Evolutionary conservation across 2,329 filamentous ascomycete species (phyloP), one percentile per base, ranked within the genome.

Genomic region (Pseudogymnoascus sp.): DNA sequence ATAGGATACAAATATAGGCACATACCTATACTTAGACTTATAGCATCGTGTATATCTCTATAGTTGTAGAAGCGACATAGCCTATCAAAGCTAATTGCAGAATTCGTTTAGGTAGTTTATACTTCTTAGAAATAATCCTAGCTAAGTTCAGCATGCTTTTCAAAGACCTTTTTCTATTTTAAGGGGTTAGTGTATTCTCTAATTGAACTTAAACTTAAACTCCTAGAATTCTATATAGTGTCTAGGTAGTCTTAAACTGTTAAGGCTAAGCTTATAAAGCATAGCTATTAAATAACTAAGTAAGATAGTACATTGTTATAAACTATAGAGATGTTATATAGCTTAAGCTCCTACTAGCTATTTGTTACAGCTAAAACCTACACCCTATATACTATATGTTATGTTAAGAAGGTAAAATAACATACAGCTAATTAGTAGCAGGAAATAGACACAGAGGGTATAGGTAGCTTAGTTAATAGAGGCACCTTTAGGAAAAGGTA

Each of bases 41-140:
- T 50, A 12, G 28, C 43, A 50, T 28, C 16, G 28, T 20, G 18
- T n/a, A 61, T 58, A 36, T 61, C 60, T 6, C 35, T 41, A 16
- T 61, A 47, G 36, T 61, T 47, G 22, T 61, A 47, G 18, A 61
- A 61, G 7, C 60, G 36, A 16, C 60, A 61, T 5, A 18, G 43
- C 9, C 43, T 4, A 22, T n/a, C 43, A 20, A 6, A 50, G 43
- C 28, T 50, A n/a, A 50, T 18, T 28, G 16, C 43, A 28, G 43
- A 22, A 12, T 50, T 6, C 28, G 43, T 14, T 22, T 50, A 7
- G 16, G 20, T 7, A 50, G 43, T 50, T n/a, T 50, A n/a, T 50
- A 50, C 28, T 14, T 50, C 20, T 50, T n/a, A 25, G 39, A 62
- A 62, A 54, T 60, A 62, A 35, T 62, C 61, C 58, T 41, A 62